phyloP scores from a whole-genome alignment of 345 rosid genomes.

The Linum usitatissimum region DNA sequence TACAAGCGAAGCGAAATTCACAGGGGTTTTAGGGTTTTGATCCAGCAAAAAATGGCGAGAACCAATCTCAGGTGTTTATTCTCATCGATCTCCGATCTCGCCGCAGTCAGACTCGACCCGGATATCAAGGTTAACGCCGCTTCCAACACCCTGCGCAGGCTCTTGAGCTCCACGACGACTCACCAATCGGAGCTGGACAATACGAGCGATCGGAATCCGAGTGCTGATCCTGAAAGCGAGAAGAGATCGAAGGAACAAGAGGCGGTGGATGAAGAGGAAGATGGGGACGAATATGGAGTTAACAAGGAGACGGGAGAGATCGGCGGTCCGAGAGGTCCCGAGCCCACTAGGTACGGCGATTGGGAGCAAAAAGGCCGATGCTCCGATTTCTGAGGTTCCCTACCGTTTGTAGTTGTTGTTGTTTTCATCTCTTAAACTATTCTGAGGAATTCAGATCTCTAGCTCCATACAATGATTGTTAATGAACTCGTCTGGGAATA shows the following conservation, averaged over 20 bases:
- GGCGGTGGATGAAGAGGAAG: slow-evolving; percentile 14
- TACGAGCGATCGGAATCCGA: background rate
- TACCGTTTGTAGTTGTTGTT: background rate
- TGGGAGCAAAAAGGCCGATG: slow-evolving; percentile 94
- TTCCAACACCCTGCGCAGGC: background rate
- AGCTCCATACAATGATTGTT: background rate
- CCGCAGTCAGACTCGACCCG: background rate
- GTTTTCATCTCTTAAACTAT: background rate
- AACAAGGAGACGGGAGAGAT: slow-evolving; percentile 72
- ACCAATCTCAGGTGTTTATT: background rate
- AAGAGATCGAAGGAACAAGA: slow-evolving; percentile 4
- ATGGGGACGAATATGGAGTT: slow-evolving; percentile 24
- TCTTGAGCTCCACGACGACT: background rate
- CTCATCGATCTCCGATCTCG: background rate
- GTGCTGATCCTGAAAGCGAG: slow-evolving; percentile 3
- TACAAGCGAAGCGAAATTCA: background rate
- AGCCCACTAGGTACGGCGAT: slow-evolving; percentile 91
- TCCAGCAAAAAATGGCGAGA: background rate
- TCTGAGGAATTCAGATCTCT: background rate
- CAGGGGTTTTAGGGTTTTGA: background rate
- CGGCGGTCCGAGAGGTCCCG: slow-evolving; percentile 81
- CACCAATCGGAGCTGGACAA: background rate
- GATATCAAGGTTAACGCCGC: too few relatives aligned
- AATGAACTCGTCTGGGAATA: background rate
- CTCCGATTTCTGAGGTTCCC: slow-evolving; percentile 50